Evolutionary conservation across 208 protist species (phyloP).

Genomic region (Lotmaria passim): DNA sequence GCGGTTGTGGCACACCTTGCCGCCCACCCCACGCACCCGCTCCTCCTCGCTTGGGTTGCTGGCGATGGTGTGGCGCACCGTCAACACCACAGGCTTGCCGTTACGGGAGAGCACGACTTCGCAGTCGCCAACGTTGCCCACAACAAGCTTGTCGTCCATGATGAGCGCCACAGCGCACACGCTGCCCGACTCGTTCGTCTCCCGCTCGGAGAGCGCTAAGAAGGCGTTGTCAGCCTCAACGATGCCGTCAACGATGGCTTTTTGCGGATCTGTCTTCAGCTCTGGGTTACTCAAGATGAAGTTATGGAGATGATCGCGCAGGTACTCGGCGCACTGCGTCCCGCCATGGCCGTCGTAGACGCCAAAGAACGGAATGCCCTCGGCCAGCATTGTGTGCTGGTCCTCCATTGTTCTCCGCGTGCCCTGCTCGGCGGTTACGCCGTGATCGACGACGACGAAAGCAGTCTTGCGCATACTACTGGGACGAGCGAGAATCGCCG

Average conservation of each 20-base stretch:
- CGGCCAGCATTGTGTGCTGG: slow-evolving; percentile 83
- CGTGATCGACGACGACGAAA: slow-evolving; percentile 78
- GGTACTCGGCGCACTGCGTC: slow-evolving; percentile 83
- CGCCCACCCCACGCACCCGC: slow-evolving; percentile 86
- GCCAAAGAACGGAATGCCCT: slow-evolving; percentile 85
- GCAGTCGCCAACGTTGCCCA: slow-evolving; percentile 90
- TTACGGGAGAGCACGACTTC: slow-evolving; percentile 84
- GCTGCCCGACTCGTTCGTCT: slow-evolving; percentile 86
- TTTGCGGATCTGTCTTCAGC: slow-evolving; percentile 65
- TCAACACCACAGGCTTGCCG: slow-evolving; percentile 75
- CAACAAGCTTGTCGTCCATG: slow-evolving; percentile 81
- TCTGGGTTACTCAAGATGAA: slow-evolving; percentile 74
- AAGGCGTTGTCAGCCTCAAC: slow-evolving; percentile 82
- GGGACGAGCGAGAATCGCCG: slow-evolving; percentile 24
- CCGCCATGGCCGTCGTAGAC: slow-evolving; percentile 92
- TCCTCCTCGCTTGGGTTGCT: slow-evolving; percentile 79
- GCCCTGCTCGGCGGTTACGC: slow-evolving; percentile 83
- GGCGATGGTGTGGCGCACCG: slow-evolving; percentile 82
- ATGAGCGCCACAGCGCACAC: slow-evolving; percentile 87
- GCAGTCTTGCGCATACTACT: slow-evolving; percentile 44
- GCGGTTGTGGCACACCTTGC: slow-evolving; percentile 91
- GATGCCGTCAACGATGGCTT: slow-evolving; percentile 80
- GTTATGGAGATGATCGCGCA: slow-evolving; percentile 79
- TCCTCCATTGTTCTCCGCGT: slow-evolving; percentile 90
- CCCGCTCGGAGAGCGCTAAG: slow-evolving; percentile 65